Evolutionary conservation across 2,329 filamentous ascomycete genomes (phyloP).

Genomic region (Xylariaceae sp.): DNA sequence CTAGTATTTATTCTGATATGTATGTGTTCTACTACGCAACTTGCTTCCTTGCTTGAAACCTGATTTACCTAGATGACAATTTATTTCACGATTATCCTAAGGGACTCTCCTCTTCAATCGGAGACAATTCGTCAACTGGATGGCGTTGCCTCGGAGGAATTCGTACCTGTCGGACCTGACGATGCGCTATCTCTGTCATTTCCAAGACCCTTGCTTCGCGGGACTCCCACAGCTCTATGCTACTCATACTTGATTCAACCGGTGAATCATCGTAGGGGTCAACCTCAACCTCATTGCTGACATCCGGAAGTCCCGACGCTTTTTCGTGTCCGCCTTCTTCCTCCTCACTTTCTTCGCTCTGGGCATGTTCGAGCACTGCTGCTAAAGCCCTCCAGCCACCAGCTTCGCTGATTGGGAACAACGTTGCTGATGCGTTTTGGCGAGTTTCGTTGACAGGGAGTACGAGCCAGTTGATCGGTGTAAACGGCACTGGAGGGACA

Average conservation of each 20-base stretch:
- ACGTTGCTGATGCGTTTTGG: neutral
- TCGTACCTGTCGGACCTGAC: constrained; percentile 7
- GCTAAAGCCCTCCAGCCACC: constrained; percentile 10
- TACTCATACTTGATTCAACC: too few relatives aligned
- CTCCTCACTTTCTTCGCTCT: neutral
- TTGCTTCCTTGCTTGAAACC: too few relatives aligned
- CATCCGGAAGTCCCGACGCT: neutral
- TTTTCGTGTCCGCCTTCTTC: neutral
- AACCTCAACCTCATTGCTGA: constrained; percentile 1
- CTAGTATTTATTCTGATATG: too few relatives aligned
- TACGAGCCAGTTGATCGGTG: constrained; percentile 15
- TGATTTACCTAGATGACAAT: too few relatives aligned
- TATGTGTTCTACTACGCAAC: too few relatives aligned
- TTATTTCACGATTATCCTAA: too few relatives aligned
- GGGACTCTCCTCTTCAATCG: neutral
- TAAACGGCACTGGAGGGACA: neutral
- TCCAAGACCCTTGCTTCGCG: constrained; percentile 10
- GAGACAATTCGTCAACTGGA: neutral
- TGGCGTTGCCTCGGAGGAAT: neutral
- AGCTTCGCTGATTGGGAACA: constrained; percentile 9
- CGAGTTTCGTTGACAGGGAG: neutral
- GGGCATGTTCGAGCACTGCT: neutral
- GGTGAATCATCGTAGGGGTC: too few relatives aligned
- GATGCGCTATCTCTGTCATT: constrained; percentile 8
- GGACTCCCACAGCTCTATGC: constrained; percentile 2